A percentile compares a stretch with the other conserved stretches of the same genome.
phyloP scores from a whole-genome alignment of 2,329 filamentous ascomycete genomes.

The Cercospora sesami region DNA sequence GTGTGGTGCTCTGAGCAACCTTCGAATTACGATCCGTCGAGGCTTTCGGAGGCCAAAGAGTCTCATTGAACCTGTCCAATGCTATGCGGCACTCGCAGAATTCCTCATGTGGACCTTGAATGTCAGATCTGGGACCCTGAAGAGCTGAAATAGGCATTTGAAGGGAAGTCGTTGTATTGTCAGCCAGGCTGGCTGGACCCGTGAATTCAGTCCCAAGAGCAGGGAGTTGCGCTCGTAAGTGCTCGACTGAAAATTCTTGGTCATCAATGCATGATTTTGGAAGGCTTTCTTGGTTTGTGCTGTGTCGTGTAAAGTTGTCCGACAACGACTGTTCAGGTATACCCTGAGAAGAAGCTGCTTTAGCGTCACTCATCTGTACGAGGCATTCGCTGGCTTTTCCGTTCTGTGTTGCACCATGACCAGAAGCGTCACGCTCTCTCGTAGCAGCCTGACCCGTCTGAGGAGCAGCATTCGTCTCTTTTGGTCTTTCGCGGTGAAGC shows the following conservation, averaged over 20 bases:
- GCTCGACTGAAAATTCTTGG: background rate
- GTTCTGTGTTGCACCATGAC: background rate
- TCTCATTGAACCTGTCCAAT: background rate
- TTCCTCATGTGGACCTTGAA: conserved; percentile 4
- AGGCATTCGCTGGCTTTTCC: background rate
- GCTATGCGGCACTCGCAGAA: background rate
- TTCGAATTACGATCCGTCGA: background rate
- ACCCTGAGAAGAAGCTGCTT: background rate
- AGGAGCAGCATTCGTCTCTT: background rate
- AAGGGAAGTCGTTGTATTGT: background rate
- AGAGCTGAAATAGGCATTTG: background rate
- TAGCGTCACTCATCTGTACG: background rate
- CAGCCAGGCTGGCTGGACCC: background rate
- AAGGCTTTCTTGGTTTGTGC: background rate
- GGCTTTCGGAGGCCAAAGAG: background rate
- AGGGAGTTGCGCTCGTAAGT: background rate
- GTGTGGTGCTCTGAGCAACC: background rate
- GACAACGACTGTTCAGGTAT: background rate
- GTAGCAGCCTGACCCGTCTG: background rate
- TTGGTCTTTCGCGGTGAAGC: background rate
- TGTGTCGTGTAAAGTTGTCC: background rate
- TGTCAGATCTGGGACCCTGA: background rate
- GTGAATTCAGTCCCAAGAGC: background rate
- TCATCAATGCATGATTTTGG: background rate
- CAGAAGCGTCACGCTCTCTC: background rate